phyloP scores from a whole-genome alignment of 306 rosid species.

The Cucurbita argyrosperma region DNA sequence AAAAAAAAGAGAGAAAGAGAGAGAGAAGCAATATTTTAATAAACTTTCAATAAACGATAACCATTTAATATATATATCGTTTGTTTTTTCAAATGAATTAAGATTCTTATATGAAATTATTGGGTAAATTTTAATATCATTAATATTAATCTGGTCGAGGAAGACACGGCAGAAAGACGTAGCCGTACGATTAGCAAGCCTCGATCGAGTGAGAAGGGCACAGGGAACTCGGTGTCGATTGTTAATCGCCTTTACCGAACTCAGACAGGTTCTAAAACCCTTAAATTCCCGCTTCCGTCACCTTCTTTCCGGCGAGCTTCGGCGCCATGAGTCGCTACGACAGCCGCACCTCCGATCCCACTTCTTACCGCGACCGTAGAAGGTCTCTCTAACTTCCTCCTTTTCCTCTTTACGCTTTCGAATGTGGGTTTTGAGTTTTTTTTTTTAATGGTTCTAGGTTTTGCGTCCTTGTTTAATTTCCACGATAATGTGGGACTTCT shows the following conservation, averaged over 20 bases:
- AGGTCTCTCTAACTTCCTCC: constrained; percentile 24
- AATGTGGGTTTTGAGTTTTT: neutral
- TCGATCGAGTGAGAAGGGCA: neutral
- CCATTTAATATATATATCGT: no score
- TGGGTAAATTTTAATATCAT: no score
- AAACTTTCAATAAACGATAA: no score
- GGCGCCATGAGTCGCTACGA: constrained; percentile 84
- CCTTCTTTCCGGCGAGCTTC: neutral
- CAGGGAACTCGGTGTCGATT: neutral
- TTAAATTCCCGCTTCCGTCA: neutral
- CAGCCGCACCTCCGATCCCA: constrained; percentile 85
- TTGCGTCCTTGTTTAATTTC: neutral
- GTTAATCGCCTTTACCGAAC: neutral
- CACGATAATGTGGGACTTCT: neutral
- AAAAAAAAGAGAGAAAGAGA: no score
- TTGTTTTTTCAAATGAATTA: no score
- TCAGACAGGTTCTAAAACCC: constrained; percentile 23
- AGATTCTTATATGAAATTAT: no score
- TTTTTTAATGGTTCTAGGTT: neutral
- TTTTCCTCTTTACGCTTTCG: neutral
- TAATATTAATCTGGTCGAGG: neutral
- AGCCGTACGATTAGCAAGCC: neutral
- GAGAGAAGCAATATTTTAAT: no score
- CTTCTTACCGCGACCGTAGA: constrained; percentile 81
- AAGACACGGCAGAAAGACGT: neutral